Evolutionary conservation across 148 eudicot species (phyloP).

Genomic region (Fagopyrum tataricum): DNA sequence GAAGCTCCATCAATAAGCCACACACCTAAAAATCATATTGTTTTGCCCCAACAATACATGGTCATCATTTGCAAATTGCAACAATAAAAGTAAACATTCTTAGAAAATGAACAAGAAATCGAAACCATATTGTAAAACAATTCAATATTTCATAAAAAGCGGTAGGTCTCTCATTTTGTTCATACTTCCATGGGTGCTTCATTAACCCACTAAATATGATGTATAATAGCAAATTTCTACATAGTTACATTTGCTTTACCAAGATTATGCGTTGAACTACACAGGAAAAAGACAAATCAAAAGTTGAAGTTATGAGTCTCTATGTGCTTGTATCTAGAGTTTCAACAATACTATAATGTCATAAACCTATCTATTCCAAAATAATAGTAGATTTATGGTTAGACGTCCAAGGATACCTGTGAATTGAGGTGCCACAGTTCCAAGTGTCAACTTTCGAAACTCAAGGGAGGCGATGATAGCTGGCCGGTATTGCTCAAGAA

Average conservation of each 20-base stretch:
- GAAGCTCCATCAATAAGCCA: slow-evolving; percentile 53
- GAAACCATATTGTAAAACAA: no score
- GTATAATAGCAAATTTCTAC: not conserved
- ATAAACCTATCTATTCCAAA: not conserved
- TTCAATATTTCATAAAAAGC: no score
- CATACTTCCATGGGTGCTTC: not conserved
- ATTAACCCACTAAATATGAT: not conserved
- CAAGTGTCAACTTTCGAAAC: slow-evolving; percentile 79
- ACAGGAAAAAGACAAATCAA: not conserved
- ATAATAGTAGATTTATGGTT: not conserved
- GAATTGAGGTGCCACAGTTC: slow-evolving; percentile 87
- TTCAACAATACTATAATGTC: not conserved
- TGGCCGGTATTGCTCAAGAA: slow-evolving; percentile 78
- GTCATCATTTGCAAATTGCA: not conserved
- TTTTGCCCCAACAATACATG: not conserved
- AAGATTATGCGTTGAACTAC: not conserved
- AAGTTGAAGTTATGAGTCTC: not conserved
- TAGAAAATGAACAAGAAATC: no score
- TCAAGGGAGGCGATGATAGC: slow-evolving; percentile 51
- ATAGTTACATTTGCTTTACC: not conserved
- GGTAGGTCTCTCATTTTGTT: no score
- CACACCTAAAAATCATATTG: slow-evolving; percentile 38
- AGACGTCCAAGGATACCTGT: slow-evolving; percentile 44
- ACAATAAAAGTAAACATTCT: not conserved
- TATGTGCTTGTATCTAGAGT: not conserved